phyloP scores from a whole-genome alignment of 2,329 filamentous ascomycete species.

The Apiospora pterosperma region DNA sequence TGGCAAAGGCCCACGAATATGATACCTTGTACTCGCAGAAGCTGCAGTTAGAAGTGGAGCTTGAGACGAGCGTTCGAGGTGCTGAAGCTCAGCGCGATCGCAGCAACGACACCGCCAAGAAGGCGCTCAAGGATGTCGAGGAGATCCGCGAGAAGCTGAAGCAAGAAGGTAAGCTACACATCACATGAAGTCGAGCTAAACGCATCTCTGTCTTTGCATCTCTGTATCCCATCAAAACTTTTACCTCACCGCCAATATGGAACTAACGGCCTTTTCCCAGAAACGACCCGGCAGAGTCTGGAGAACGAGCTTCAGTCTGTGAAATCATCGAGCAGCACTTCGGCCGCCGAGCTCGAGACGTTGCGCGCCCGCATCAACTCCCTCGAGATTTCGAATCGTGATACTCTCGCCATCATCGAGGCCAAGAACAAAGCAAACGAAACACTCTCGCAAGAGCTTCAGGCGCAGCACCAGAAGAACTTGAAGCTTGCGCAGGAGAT shows the following conservation, averaged over 20 bases:
- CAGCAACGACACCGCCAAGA: constrained; percentile 78
- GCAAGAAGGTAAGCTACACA: constrained; percentile 64
- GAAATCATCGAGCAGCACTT: constrained; percentile 71
- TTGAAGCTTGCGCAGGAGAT: constrained; percentile 81
- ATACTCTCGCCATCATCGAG: constrained; percentile 84
- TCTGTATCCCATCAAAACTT: background rate
- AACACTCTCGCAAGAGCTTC: constrained; percentile 79
- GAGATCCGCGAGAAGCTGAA: constrained; percentile 77
- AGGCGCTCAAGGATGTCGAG: constrained; percentile 78
- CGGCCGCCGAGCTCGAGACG: constrained; percentile 70
- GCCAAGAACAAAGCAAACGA: constrained; percentile 86
- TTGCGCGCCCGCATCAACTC: constrained; percentile 80
- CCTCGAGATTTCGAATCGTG: constrained; percentile 87
- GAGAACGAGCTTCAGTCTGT: constrained; percentile 79
- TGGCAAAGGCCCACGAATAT: constrained; percentile 75
- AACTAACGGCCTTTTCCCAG: constrained; percentile 40
- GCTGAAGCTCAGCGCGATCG: constrained; percentile 80
- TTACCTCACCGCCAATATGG: background rate
- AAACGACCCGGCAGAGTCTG: constrained; percentile 69
- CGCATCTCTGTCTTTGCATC: background rate
- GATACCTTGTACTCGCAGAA: constrained; percentile 85
- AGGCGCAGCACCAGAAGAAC: constrained; percentile 84
- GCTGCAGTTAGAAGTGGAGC: constrained; percentile 83
- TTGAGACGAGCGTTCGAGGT: constrained; percentile 83
- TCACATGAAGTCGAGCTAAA: background rate